Evolutionary conservation across 2,329 filamentous ascomycete species (phyloP).

Genomic region (Tolypocladium tropicale): DNA sequence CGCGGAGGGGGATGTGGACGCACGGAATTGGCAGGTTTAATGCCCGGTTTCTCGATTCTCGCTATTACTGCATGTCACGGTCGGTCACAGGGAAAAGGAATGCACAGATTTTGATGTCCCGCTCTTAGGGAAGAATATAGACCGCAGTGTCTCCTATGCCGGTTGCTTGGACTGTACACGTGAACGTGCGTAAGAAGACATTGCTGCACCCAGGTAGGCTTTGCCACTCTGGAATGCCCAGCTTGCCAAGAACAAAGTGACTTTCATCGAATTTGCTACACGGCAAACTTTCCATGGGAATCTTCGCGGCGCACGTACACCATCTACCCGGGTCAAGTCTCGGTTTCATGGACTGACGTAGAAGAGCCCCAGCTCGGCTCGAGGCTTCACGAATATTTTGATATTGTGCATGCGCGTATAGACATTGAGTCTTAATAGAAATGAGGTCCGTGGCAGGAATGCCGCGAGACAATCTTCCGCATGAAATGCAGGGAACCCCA

Average conservation of each 20-base stretch:
- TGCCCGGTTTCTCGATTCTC: constrained; percentile 26
- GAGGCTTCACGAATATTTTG: not conserved
- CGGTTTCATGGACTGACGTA: not conserved
- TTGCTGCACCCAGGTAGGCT: too few relatives aligned
- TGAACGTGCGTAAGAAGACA: not conserved
- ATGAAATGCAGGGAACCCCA: constrained; percentile 4
- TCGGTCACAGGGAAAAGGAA: constrained; percentile 37
- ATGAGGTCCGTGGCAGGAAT: not conserved
- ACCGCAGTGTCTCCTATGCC: not conserved
- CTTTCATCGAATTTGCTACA: too few relatives aligned
- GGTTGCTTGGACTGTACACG: not conserved
- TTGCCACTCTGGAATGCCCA: not conserved
- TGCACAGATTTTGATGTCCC: constrained; percentile 26
- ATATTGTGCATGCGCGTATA: not conserved
- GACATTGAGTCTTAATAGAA: not conserved
- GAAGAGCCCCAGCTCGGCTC: not conserved
- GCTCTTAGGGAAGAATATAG: constrained; percentile 2
- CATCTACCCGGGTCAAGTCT: not conserved
- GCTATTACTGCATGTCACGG: constrained; percentile 34
- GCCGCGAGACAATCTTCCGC: not conserved
- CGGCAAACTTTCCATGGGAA: too few relatives aligned
- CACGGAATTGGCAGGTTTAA: constrained; percentile 19
- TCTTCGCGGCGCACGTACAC: not conserved
- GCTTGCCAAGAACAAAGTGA: not conserved
- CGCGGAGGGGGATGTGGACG: constrained; percentile 8